Conservation (phyloP, 2,329 filamentous ascomycete species). For the Fusarium fujikuroi region DNA sequence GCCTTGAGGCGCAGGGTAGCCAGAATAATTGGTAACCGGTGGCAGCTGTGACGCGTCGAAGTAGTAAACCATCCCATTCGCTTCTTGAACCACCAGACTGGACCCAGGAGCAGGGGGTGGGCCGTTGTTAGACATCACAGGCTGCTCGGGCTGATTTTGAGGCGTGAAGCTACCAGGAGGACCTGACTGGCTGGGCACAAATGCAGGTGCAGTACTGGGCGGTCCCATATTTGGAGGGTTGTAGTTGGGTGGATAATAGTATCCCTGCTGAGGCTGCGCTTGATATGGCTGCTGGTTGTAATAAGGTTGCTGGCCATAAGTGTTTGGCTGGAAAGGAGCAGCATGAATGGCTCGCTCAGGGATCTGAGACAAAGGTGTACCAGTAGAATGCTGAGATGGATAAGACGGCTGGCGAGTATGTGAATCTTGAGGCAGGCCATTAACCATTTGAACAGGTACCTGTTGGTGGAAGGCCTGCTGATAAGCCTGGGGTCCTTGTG, state of each 20-base stretch:
- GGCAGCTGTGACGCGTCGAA: constrained; percentile 82
- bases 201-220: constrained; percentile 62
- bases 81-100: constrained; percentile 80
- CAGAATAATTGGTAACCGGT: constrained; percentile 60
- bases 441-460: constrained; percentile 78
- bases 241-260: constrained; percentile 74
- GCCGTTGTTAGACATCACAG: constrained; percentile 46
- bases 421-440: constrained; percentile 65
- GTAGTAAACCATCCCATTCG: constrained; percentile 97
- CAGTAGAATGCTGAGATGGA: constrained; percentile 74
- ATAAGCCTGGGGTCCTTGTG: constrained; percentile 75
- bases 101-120: constrained; percentile 46
- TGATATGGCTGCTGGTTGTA: constrained; percentile 62
- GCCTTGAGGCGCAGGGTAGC: constrained; percentile 60
- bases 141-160: constrained; percentile 54
- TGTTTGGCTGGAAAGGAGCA: constrained; percentile 84
- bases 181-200: constrained; percentile 65
- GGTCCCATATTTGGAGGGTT: constrained; percentile 63
- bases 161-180: constrained; percentile 56
- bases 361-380: constrained; percentile 89
- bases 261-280: constrained; percentile 62
- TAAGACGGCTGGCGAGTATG: constrained; percentile 77
- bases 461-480: constrained; percentile 95
- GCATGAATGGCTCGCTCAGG: constrained; percentile 93
- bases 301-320: constrained; percentile 68